These are phyloP conservation scores for Apium graveolens DNA, from an alignment of 129 eudicot genomes.

Conservation along the genomic window DNA sequence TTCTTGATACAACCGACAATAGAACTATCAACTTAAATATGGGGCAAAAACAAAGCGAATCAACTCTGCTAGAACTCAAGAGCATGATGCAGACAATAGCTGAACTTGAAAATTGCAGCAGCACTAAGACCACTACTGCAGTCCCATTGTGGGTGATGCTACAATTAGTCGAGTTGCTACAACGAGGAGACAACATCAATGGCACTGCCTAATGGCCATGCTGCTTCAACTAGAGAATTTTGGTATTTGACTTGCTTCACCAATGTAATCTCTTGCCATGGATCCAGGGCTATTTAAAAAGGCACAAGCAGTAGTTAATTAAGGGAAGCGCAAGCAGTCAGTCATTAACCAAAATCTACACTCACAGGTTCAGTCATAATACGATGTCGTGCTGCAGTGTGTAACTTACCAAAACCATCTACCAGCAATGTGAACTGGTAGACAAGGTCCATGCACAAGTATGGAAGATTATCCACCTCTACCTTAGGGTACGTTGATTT, in stretches of 20 bases:
- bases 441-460: slow-evolving; percentile 95
- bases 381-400: not conserved
- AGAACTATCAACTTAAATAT: not conserved
- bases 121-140: not conserved
- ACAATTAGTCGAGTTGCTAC: not conserved
- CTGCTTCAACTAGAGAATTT: slow-evolving; percentile 90
- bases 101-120: not conserved
- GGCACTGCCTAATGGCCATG: slow-evolving; percentile 99
- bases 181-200: slow-evolving; percentile 69
- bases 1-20: not conserved
- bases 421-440: slow-evolving; percentile 83
- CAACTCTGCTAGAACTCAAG: slow-evolving; percentile 4
- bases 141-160: not conserved
- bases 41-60: slow-evolving; percentile 2
- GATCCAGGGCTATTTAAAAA: slow-evolving; percentile 57
- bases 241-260: slow-evolving; percentile 76
- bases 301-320: not conserved
- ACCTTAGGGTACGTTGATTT: slow-evolving; percentile 52
- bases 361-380: not conserved
- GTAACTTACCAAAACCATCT: slow-evolving; percentile 88
- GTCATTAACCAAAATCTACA: not conserved
- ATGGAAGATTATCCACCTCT: slow-evolving; percentile 51
- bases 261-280: slow-evolving; percentile 64
- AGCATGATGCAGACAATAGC: not conserved
- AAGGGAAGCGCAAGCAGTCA: not conserved